Evolutionary conservation across 345 rosid species (phyloP), one percentile per base, ranked within the genome.

Genomic region (Murraya paniculata): DNA sequence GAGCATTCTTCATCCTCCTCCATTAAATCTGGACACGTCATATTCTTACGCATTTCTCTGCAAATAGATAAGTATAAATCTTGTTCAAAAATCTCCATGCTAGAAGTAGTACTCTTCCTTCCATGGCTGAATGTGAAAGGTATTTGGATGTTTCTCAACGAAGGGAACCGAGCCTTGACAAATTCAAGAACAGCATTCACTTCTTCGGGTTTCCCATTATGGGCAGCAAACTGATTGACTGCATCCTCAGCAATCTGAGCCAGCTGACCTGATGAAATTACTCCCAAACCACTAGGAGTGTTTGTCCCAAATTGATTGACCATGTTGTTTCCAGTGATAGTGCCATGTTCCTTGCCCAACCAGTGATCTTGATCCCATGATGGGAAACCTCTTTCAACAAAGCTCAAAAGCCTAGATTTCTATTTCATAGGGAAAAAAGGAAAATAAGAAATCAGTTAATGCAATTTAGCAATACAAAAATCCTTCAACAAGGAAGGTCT

Each of bases 391-490:
- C 87, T 88, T 73, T 94, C 91, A 74, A 88, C 89, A 78, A 94
- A 85, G 84, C 93, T 94, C 87, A 85, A 68, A 80, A 94, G 91
- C 91, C 91, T 92, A 69, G 99, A 96, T 90, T 90, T 96, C 99
- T 96, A 81, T 85, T 66, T 65, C 62, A 79, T 81, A 80, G 72
- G 81, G 72, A 31, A 31, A 74, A 28, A 21, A 76, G 30, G 25
- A 81, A 78, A 31, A 1, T 58, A 22, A 36, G 35, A 71, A 9
- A 77, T 80, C 74, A 78, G 59, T 66, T 62, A 30, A 67, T 71
- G 73, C 28, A 45, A 57, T 64, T 25, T 21, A 39, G 18, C 28
- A 69, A 60, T 38, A 30, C 39, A 41, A 68, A 36, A 57, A 60
- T 11, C 13, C 38, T 39, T 59, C 13, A 57, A 55, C 75, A 58